Evolutionary conservation across 2,329 filamentous ascomycete genomes (phyloP).

Genomic region (Scedosporium boydii): DNA sequence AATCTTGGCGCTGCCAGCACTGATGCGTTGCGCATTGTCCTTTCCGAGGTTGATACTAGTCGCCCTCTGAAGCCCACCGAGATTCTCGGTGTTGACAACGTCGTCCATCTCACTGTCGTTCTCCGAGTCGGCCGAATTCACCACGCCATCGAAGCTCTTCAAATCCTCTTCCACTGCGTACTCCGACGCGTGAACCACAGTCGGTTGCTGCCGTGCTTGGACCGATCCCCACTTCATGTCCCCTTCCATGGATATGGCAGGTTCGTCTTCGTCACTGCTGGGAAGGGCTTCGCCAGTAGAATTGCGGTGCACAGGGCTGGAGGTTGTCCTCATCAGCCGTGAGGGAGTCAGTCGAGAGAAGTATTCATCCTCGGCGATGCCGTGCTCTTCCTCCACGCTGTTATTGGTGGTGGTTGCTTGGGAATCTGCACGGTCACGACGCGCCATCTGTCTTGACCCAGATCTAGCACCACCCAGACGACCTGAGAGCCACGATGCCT

Average conservation of each 20-base stretch:
- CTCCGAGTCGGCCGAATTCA: constrained; percentile 32
- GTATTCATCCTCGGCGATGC: constrained; percentile 45
- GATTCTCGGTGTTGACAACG: constrained; percentile 15
- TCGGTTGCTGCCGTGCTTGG: constrained; percentile 27
- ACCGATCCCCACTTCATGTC: constrained; percentile 45
- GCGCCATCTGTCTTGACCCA: constrained; percentile 27
- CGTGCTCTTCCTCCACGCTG: constrained; percentile 50
- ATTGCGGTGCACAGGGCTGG: constrained; percentile 21
- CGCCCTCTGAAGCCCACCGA: constrained; percentile 44
- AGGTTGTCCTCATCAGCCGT: constrained; percentile 12
- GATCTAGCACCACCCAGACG: constrained; percentile 35
- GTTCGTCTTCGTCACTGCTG: constrained; percentile 51
- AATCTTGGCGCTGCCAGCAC: constrained; percentile 67
- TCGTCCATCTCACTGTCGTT: constrained; percentile 13
- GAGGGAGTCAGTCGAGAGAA: constrained; percentile 38
- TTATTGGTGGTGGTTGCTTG: constrained; percentile 1
- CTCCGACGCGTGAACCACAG: constrained; percentile 48
- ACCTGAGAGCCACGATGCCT: constrained; percentile 91
- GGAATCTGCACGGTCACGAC: constrained; percentile 19
- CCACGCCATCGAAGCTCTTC: constrained; percentile 42
- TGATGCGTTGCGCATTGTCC: constrained; percentile 61
- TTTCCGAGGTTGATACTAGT: constrained; percentile 60
- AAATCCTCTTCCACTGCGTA: constrained; percentile 31
- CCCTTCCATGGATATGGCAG: constrained; percentile 21
- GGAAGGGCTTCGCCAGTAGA: constrained; percentile 41